Evolutionary conservation across 108 stramenopile genomes (phyloP), one percentile per base, ranked within the genome.

Genomic region (Epipyxis sp.): DNA sequence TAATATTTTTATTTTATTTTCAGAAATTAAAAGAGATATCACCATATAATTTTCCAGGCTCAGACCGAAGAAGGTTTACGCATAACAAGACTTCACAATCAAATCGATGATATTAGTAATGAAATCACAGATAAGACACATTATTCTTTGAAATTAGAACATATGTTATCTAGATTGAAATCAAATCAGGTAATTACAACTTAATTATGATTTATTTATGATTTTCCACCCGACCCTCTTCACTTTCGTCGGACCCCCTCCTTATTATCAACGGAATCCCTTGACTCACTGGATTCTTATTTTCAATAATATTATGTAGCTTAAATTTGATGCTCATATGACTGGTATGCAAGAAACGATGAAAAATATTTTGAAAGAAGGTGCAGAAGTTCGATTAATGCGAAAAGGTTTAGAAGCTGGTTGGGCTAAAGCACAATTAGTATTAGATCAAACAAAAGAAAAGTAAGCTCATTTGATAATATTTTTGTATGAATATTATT

Each of bases 281-380:
- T n/a, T n/a, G n/a, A n/a, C n/a, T n/a, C n/a, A n/a, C n/a, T n/a
- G n/a, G n/a, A n/a, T n/a, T n/a, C n/a, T n/a, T n/a, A n/a, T n/a
- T n/a, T n/a, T 57, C 25, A 57, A n/a, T n/a, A n/a, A 57, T 57
- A n/a, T 57, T 57, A n/a, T n/a, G 25, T n/a, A 57, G n/a, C n/a
- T 74, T 16, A 74, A 74, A 42, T 74, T 34, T 37, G 71, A 74
- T 42, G 71, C 71, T 13, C 71, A 74, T 42, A 74, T 74, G 71
- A 39, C 20, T 13, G 71, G 71, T 6, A 27, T 74, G 71, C 41
- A 74, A 74, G 71, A 74, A 16, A 74, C 71, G 13, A 54, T 54
- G 46, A 37, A 42, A 34, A 42, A 13, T 29, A 57, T 74, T 34
- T 29, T 10, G 6, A 74, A 74, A 42, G 71, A 74, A 35, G 44